A percentile compares a stretch with the other conserved stretches of the same genome.
Conservation (phyloP, 495 filamentous ascomycete genomes). For the Lentithecium fluviatile region DNA sequence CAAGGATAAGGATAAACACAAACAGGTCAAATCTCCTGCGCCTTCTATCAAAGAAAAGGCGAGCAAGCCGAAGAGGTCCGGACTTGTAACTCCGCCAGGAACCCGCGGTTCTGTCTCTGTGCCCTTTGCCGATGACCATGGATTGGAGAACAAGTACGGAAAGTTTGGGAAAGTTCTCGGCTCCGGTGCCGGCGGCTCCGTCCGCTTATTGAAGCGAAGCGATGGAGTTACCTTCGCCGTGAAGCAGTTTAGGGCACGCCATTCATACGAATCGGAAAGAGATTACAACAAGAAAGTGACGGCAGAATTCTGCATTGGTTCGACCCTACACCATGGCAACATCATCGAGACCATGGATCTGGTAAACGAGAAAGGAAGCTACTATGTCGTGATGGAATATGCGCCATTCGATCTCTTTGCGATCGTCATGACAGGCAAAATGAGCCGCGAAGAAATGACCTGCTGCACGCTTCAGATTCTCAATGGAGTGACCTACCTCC, state of each 20-base stretch:
- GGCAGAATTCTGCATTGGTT: constrained; percentile 98
- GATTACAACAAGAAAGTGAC: constrained; percentile 99
- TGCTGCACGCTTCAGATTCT: constrained; percentile 95
- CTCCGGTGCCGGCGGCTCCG: constrained; percentile 92
- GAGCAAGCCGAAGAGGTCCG: constrained; percentile 44
- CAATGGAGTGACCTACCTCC: constrained; percentile 93
- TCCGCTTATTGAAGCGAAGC: constrained; percentile 88
- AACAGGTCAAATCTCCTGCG: constrained; percentile 55
- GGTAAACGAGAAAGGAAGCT: constrained; percentile 87
- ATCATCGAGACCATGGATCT: constrained; percentile 98
- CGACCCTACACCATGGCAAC: constrained; percentile 95
- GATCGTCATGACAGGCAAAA: constrained; percentile 98
- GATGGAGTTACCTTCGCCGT: constrained; percentile 94
- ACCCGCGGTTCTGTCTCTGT: constrained; percentile 60
- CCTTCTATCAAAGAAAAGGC: constrained; percentile 42
- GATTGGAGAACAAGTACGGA: constrained; percentile 85
- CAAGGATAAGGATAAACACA: constrained; percentile 56
- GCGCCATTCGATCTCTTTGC: constrained; percentile 97
- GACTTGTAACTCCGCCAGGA: constrained; percentile 58
- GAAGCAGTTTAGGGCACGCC: constrained; percentile 91
- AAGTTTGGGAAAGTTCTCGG: constrained; percentile 92
- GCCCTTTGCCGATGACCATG: constrained; percentile 93
- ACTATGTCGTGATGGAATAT: constrained; percentile 99
- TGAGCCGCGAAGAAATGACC: constrained; percentile 84
- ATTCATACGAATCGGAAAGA: constrained; percentile 88